A percentile compares a stretch with the other conserved stretches of the same genome.
Evolutionary conservation across 306 rosid genomes (phyloP).

Genomic region (Gleditsia sinensis): DNA sequence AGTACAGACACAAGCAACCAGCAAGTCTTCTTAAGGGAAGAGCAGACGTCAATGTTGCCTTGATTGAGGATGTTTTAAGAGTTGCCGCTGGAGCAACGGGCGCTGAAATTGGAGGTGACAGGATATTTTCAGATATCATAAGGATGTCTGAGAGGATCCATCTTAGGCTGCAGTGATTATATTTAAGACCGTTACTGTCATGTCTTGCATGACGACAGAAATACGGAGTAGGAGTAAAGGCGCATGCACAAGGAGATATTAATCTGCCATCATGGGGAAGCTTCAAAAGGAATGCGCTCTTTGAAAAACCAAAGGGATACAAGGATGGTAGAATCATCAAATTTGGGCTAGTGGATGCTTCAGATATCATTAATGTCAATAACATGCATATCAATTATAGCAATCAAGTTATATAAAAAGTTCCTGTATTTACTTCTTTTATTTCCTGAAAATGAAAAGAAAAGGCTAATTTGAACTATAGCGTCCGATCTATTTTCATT

Average conservation of each 20-base stretch:
- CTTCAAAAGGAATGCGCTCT: not conserved
- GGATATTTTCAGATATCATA: conserved; percentile 63
- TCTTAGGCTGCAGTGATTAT: conserved; percentile 42
- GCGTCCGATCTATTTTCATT: no score
- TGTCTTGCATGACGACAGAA: conserved; percentile 4
- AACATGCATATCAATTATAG: not conserved
- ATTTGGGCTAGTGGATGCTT: not conserved
- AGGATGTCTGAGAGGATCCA: conserved; percentile 56
- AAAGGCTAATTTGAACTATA: no score
- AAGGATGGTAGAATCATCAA: not conserved
- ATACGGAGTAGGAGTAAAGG: not conserved
- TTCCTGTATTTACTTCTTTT: no score
- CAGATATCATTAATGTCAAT: not conserved
- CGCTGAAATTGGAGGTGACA: conserved; percentile 66
- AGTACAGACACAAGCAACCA: conserved; percentile 56
- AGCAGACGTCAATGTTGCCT: conserved; percentile 51
- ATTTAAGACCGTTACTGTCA: not conserved
- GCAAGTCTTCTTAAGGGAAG: conserved; percentile 55
- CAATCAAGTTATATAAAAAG: not conserved
- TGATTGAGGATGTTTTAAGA: conserved; percentile 63
- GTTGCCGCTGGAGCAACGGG: conserved; percentile 73
- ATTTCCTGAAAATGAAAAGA: no score
- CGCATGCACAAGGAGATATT: not conserved
- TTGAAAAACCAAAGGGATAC: not conserved
- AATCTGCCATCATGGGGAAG: not conserved